These are phyloP conservation scores for Colletotrichum sp. DNA, from an alignment of 2,329 filamentous ascomycete genomes.

Conservation along the genomic window DNA sequence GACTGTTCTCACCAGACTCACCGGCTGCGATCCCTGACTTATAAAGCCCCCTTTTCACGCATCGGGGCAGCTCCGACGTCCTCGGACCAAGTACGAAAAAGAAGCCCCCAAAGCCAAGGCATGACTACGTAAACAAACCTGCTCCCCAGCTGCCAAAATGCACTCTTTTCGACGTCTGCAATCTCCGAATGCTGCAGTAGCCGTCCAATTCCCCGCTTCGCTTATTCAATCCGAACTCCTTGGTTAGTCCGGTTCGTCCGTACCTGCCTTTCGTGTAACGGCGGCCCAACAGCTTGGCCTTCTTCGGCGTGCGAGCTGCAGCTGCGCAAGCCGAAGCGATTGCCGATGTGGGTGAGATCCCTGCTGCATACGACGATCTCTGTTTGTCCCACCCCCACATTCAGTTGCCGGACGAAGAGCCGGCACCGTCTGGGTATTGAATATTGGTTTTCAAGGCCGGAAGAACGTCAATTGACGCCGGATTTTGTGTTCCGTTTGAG, in stretches of 20 bases:
- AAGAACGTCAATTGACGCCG: background rate
- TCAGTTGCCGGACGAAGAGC: background rate
- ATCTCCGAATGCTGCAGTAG: background rate
- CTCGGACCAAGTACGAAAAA: background rate
- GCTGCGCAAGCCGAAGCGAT: background rate
- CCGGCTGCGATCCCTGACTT: background rate
- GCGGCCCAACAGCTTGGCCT: background rate
- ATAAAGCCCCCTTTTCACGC: background rate
- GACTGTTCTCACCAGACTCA: background rate
- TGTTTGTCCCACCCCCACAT: background rate
- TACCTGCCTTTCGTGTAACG: background rate
- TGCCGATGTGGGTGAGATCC: background rate
- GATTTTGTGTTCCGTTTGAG: background rate
- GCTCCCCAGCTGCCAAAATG: background rate
- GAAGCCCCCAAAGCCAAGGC: background rate
- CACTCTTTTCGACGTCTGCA: background rate
- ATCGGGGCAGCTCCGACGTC: background rate
- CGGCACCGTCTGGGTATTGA: background rate
- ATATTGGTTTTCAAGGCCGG: background rate
- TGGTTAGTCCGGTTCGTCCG: background rate
- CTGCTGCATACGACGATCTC: background rate
- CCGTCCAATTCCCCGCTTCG: background rate
- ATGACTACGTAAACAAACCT: background rate
- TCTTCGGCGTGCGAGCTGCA: background rate
- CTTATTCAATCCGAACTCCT: background rate